A percentile compares a stretch with the other conserved stretches of the same genome.
These are phyloP conservation scores for Amanita polypyramis DNA, from an alignment of 768 basidiomycete species.

Conservation along the genomic window DNA sequence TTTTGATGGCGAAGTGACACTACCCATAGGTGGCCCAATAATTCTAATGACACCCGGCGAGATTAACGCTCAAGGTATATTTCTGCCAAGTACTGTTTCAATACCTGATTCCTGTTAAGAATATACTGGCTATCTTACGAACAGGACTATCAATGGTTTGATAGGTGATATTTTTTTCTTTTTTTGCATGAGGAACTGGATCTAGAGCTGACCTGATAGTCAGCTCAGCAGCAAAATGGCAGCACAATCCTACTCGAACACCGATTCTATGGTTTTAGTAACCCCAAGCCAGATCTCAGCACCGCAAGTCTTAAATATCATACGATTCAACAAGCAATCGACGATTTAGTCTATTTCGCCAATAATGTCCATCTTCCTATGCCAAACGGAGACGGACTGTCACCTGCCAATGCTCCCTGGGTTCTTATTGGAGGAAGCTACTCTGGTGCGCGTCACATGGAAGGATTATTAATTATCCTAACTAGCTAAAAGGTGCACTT, in stretches of 20 bases:
- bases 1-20: background rate
- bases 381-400: slow-evolving; percentile 51
- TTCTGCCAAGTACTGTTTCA: background rate
- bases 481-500: slow-evolving; percentile 21
- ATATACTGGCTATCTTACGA: slow-evolving; percentile 50
- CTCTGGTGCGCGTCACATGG: slow-evolving; percentile 21
- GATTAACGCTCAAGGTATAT: slow-evolving; percentile 36
- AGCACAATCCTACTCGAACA: slow-evolving; percentile 60
- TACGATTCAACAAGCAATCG: slow-evolving; percentile 66
- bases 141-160: slow-evolving; percentile 49
- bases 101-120: slow-evolving; percentile 17
- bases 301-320: slow-evolving; percentile 46
- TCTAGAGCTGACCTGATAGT: background rate
- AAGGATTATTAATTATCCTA: background rate
- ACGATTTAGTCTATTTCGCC: slow-evolving; percentile 63
- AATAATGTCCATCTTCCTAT: slow-evolving; percentile 56
- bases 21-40: slow-evolving; percentile 41
- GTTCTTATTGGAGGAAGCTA: slow-evolving; percentile 42
- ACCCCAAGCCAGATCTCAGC: slow-evolving; percentile 51
- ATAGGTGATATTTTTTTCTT: slow-evolving; percentile 24
- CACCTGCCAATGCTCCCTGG: slow-evolving; percentile 44
- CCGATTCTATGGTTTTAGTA: slow-evolving; percentile 69
- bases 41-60: slow-evolving; percentile 63
- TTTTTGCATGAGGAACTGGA: background rate
- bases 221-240: slow-evolving; percentile 54